Evolutionary conservation across 2,329 filamentous ascomycete species (phyloP).

Genomic region (Talaromyces sp.): DNA sequence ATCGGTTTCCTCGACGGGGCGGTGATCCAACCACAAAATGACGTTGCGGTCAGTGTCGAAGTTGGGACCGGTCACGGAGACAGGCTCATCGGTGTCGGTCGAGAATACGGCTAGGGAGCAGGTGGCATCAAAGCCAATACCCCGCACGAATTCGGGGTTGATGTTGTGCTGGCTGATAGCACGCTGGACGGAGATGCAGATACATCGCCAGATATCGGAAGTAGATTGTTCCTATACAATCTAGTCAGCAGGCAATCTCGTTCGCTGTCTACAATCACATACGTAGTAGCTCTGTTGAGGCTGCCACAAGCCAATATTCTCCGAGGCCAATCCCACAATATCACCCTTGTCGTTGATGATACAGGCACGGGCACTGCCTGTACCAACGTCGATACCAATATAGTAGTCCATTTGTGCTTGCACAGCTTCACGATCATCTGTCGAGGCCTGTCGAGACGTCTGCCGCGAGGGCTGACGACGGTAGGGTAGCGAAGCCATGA

Average conservation of each 20-base stretch:
- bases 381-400: slow-evolving; percentile 93
- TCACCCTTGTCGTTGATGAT: slow-evolving; percentile 90
- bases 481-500: slow-evolving; percentile 35
- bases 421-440: slow-evolving; percentile 55
- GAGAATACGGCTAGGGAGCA: slow-evolving; percentile 93
- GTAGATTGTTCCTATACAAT: slow-evolving; percentile 84
- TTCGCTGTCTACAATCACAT: slow-evolving; percentile 27
- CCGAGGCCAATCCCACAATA: slow-evolving; percentile 69
- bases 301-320: slow-evolving; percentile 78
- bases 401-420: slow-evolving; percentile 58
- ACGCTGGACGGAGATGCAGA: slow-evolving; percentile 81
- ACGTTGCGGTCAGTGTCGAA: slow-evolving; percentile 92
- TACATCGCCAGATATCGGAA: slow-evolving; percentile 92
- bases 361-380: slow-evolving; percentile 90
- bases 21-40: slow-evolving; percentile 95
- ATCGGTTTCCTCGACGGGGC: slow-evolving; percentile 83
- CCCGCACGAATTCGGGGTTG: slow-evolving; percentile 70
- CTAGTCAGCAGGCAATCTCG: not conserved
- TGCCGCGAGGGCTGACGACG: slow-evolving; percentile 32
- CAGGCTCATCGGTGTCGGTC: slow-evolving; percentile 82
- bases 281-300: slow-evolving; percentile 73
- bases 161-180: slow-evolving; percentile 79
- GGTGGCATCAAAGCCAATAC: slow-evolving; percentile 97
- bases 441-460: slow-evolving; percentile 37
- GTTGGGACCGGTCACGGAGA: slow-evolving; percentile 83